Base-by-base conservation (phyloP, 805 yeast species). In the Lachancea quebecensis region DNA sequence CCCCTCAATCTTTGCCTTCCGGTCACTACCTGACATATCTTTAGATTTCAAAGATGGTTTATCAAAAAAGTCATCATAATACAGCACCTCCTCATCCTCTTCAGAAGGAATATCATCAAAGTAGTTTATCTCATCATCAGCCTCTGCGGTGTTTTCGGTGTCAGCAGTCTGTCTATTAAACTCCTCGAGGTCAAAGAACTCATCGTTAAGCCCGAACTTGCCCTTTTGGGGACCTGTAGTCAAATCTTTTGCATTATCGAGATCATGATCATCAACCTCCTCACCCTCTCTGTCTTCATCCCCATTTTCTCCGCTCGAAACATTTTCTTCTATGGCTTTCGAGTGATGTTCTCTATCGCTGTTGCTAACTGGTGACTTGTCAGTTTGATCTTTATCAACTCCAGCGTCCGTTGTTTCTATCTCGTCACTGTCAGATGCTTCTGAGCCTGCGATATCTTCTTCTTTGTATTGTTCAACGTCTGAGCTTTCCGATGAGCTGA, bases 121-220 rank as follows among this genome's bases (percentile, higher is more conserved):
- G 51, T 66, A 65, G 51, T 76, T 80, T 49, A 75, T 62, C 17
- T 71, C 74, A 6, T 70, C 73, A 6, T 58, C 75, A 38, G 72
- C 73, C 29, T 62, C 70, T 45, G 56, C 58, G 17, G 61, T 63
- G 12, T 65, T 67, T 11, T 71, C 62, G 54, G 79, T 73, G 3
- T 76, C 84, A 35, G 85, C 58, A n/a, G 81, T 78, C 60, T 81
- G 88, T 57, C 74, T 77, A 65, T 84, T 86, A 69, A 85, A 91
- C 44, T 84, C 85, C 52, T 88, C 95, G 35, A 91, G 78, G 48
- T 86, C 80, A 59, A 91, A 91, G 54, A 89, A 82, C 6, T 80
- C 86, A 56, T 87, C 95, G 59, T 90, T 85, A 28, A 90, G 71
- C 1, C 89, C 91, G 55, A 73, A 76, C 2, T 67, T 73, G 55